Conservation (phyloP, 495 filamentous ascomycete species). For the Corynascus novoguineensis region DNA sequence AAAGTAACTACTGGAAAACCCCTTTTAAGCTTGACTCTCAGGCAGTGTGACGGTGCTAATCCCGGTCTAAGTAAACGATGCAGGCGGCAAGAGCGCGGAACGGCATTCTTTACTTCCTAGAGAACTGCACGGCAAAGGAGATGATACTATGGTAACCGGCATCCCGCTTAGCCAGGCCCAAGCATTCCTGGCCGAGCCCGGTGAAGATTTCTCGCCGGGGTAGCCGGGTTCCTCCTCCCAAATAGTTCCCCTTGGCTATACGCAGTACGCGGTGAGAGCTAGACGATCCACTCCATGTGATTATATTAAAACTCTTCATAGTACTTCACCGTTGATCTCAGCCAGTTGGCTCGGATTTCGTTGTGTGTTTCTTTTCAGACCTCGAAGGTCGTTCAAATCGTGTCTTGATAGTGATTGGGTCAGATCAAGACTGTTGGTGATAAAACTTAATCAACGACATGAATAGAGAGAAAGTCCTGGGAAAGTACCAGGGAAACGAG, state of each 20-base stretch:
- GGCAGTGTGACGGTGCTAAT: slow-evolving; percentile 20
- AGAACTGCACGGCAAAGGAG: slow-evolving; percentile 20
- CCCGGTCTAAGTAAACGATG: slow-evolving; percentile 21
- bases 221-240: background rate
- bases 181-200: slow-evolving; percentile 12
- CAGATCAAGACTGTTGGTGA: too few relatives aligned
- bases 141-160: slow-evolving; percentile 8
- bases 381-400: slow-evolving; percentile 4
- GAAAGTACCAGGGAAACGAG: too few relatives aligned
- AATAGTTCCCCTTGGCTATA: background rate
- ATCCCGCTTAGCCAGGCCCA: slow-evolving; percentile 5
- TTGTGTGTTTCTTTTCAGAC: slow-evolving; percentile 20
- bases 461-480: too few relatives aligned
- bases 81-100: slow-evolving; percentile 14
- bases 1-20: too few relatives aligned
- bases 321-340: slow-evolving; percentile 14
- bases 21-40: slow-evolving; percentile 16
- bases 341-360: slow-evolving; percentile 1
- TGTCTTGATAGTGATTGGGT: slow-evolving; percentile 1
- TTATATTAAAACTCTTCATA: slow-evolving; percentile 20
- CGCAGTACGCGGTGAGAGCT: background rate
- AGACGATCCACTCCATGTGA: background rate
- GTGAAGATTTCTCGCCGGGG: slow-evolving; percentile 8
- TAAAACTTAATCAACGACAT: too few relatives aligned
- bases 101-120: slow-evolving; percentile 12